A percentile compares a stretch with the other conserved stretches of the same genome.
Conservation (phyloP, 2,329 filamentous ascomycete species). For the Didymella arachidicola region DNA sequence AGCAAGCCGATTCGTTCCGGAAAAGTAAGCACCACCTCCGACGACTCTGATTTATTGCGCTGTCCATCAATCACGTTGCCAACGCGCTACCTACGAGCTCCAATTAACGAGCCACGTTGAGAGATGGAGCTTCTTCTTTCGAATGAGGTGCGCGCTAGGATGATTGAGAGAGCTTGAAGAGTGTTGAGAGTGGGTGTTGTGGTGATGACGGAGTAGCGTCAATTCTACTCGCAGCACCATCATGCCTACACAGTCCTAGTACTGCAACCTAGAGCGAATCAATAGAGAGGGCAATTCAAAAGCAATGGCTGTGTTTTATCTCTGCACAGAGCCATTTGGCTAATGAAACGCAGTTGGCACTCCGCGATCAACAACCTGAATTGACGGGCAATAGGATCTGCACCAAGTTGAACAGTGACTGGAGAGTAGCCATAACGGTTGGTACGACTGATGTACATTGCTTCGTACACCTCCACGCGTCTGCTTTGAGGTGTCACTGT, state of each 20-base stretch:
- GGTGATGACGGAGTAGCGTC: not conserved
- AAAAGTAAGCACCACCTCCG: not conserved
- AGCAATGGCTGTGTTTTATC: not conserved
- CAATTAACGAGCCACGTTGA: not conserved
- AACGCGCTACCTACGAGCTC: not conserved
- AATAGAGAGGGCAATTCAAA: not conserved
- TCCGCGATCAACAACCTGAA: not conserved
- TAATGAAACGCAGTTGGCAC: not conserved
- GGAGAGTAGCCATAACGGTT: not conserved
- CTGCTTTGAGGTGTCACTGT: not conserved
- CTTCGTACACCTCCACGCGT: conserved; percentile 4
- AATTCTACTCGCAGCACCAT: no score
- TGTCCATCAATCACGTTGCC: not conserved
- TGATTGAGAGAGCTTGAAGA: not conserved
- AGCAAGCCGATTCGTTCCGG: not conserved
- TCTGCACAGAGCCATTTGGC: not conserved
- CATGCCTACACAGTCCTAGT: not conserved
- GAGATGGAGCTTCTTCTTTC: not conserved
- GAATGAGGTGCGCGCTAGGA: not conserved
- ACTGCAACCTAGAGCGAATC: not conserved
- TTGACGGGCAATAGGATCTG: not conserved
- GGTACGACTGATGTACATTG: not conserved
- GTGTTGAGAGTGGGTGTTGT: not conserved
- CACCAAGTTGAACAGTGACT: not conserved
- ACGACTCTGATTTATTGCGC: not conserved